Percentiles rank a stretch among this genome's conserved stretches.
Conservation (phyloP, 2,329 filamentous ascomycete genomes). For the Cladophialophora psammophila region DNA sequence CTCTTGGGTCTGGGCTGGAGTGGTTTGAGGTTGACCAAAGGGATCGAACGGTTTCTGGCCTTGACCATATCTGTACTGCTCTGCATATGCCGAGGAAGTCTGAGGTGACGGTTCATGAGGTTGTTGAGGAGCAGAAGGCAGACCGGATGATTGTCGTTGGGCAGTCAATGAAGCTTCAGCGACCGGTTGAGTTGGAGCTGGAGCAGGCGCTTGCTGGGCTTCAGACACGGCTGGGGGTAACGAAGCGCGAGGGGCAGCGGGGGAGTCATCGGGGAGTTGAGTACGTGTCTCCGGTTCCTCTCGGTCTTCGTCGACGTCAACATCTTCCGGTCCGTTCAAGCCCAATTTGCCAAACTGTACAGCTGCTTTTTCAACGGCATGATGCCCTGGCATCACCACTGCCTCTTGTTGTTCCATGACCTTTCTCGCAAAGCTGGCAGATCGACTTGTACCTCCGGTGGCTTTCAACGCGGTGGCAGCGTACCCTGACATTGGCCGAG, state of each 20-base stretch:
- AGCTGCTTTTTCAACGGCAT: conserved; percentile 88
- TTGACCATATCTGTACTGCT: conserved; percentile 57
- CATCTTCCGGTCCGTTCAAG: conserved; percentile 78
- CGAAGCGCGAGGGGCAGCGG: conserved; percentile 83
- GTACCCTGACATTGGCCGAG: conserved; percentile 73
- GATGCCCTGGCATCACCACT: conserved; percentile 97
- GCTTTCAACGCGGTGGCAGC: conserved; percentile 85
- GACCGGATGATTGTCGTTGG: conserved; percentile 67
- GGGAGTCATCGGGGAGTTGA: conserved; percentile 92
- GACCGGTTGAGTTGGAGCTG: conserved; percentile 44
- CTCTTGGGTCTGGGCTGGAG: conserved; percentile 67
- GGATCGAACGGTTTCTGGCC: conserved; percentile 85
- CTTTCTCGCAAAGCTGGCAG: conserved; percentile 82
- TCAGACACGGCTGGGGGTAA: conserved; percentile 74
- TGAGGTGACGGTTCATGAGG: conserved; percentile 51
- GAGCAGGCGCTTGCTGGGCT: conserved; percentile 50
- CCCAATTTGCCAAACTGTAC: conserved; percentile 98
- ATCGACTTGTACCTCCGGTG: conserved; percentile 68
- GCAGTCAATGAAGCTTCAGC: conserved; percentile 54
- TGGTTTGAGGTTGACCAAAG: conserved; percentile 70
- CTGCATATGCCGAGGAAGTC: conserved; percentile 54
- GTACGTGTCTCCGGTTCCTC: conserved; percentile 95
- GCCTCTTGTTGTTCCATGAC: conserved; percentile 95
- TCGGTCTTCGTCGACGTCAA: conserved; percentile 88
- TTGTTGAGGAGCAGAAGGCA: conserved; percentile 66